Base-by-base conservation (phyloP, 768 basidiomycete species). In the Cystofilobasidium macerans region DNA sequence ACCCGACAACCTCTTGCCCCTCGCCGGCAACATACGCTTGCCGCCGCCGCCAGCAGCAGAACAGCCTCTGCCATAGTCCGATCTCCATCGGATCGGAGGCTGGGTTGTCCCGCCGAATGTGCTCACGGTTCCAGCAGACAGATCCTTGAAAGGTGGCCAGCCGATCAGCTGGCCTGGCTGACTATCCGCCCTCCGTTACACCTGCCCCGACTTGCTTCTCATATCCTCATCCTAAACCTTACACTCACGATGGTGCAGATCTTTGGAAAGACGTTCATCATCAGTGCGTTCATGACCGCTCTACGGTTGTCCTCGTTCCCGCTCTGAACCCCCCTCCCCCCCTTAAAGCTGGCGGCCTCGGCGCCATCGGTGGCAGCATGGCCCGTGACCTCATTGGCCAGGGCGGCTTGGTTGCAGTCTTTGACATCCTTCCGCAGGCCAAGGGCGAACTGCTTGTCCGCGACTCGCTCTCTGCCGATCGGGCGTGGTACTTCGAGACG, bases 281-380 rank as follows among this genome's bases (percentile, higher is more conserved):
- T 54, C 51, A 54, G 51, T 54, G 30, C 51, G 51, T 54, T 20
- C 30, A 5, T n/a, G 45, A 24, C 45, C 24, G 45, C 45, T 47
- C 42, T 43, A 4, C 4, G 4, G 42, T 20, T 43, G 14, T 43
- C 8, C 18, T 7, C 42, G 4, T 43, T 43, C 14, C 12, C 8
- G 9, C 4, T 12, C 42, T 43, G 42, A 43, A 12, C 42, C 42
- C 13, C 22, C 45, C 28, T n/a, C 32, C 30, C 51, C 30, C 2
- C 16, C 28, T 5, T 54, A 7, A 16, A 54, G 73, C 74, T 22
- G 74, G 74, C 33, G 74, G 73, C 40, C 62, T 70, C 20, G 74
- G 74, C 20, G 72, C 71, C 32, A 71, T 75, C 35, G 74, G 74
- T 22, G 68, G 68, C n/a, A 69, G 67, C 16, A 65, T 71, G 5